These are phyloP conservation scores for Centella asiatica DNA, from an alignment of 129 eudicot species.

Conservation along the genomic window DNA sequence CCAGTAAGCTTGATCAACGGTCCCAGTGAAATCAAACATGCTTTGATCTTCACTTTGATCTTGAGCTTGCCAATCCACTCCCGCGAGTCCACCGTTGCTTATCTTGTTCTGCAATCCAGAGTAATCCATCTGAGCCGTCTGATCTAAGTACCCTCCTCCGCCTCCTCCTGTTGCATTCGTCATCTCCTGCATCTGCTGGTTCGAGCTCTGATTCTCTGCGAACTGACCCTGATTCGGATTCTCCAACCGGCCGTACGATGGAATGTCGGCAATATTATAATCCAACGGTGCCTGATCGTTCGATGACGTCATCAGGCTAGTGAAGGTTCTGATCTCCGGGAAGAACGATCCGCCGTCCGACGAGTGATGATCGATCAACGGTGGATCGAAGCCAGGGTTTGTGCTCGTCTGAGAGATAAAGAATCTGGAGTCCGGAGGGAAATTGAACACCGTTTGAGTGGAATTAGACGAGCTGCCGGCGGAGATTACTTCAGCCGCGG, in stretches of 20 bases:
- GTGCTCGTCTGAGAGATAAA: conserved; percentile 12
- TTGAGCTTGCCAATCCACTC: conserved; percentile 31
- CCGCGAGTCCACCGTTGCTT: conserved; percentile 24
- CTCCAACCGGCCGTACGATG: conserved; percentile 31
- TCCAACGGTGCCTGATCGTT: conserved; percentile 28
- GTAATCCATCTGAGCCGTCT: conserved; percentile 22
- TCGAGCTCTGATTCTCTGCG: conserved; percentile 17
- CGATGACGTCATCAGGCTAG: conserved; percentile 41
- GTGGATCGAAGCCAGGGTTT: conserved; percentile 30
- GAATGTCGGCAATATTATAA: conserved; percentile 29
- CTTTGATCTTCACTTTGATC: conserved; percentile 26
- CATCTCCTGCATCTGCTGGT: conserved; percentile 23
- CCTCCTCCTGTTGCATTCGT: no score
- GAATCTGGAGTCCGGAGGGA: conserved; percentile 21
- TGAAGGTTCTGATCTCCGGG: conserved; percentile 43
- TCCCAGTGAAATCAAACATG: conserved; percentile 54
- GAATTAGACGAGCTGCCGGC: conserved; percentile 15
- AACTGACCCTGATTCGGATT: conserved; percentile 4
- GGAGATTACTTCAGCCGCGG: conserved; percentile 27
- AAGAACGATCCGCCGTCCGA: conserved; percentile 26
- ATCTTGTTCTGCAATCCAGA: conserved; percentile 23
- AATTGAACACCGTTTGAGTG: conserved; percentile 22
- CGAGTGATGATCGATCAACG: conserved; percentile 26
- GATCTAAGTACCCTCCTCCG: conserved; percentile 23
- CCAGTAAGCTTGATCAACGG: conserved; percentile 61